These are phyloP conservation scores for Tuber magnatum DNA, from an alignment of 495 filamentous ascomycete species.

Conservation along the genomic window DNA sequence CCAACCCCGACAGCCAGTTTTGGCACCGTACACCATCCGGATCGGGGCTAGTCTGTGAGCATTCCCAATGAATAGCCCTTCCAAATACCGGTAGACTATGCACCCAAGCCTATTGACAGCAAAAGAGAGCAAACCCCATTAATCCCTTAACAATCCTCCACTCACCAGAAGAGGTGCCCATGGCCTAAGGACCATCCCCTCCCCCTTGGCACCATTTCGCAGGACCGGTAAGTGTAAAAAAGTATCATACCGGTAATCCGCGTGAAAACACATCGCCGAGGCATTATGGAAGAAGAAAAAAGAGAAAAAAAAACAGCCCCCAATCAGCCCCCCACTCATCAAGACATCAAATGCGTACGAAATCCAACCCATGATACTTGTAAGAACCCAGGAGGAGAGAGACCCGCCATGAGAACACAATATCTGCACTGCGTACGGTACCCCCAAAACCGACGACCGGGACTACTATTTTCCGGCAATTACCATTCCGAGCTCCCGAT, in stretches of 20 bases:
- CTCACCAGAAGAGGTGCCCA: neutral
- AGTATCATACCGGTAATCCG: no score
- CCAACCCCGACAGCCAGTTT: neutral
- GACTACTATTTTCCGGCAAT: neutral
- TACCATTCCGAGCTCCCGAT: neutral
- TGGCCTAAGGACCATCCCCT: neutral
- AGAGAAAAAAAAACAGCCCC: neutral
- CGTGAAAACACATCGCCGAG: neutral
- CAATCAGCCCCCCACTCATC: neutral
- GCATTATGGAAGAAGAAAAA: neutral
- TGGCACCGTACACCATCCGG: neutral
- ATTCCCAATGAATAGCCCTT: neutral
- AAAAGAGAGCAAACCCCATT: neutral
- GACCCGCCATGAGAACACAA: neutral
- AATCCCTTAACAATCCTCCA: neutral
- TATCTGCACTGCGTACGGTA: neutral
- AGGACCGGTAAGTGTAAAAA: neutral
- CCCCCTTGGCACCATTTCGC: neutral
- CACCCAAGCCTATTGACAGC: neutral
- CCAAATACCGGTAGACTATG: no score
- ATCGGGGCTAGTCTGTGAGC: neutral
- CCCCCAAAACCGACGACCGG: neutral
- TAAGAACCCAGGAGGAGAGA: neutral
- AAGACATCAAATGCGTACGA: neutral
- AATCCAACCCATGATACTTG: neutral